Conservation (phyloP, 2,329 filamentous ascomycete species). For the Phialophora chinensis region DNA sequence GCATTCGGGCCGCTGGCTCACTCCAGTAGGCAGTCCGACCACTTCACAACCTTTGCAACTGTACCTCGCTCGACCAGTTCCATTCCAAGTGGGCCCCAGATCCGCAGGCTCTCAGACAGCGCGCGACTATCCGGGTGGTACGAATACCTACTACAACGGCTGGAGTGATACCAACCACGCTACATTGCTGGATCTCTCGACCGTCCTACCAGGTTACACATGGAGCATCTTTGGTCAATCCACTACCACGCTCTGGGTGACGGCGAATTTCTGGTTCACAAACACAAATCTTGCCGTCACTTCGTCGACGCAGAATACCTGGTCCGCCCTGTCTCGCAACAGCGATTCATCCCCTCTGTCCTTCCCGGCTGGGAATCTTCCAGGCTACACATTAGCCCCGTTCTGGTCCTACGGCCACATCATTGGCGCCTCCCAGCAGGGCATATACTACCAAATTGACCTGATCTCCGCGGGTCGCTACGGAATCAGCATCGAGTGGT, state of each 20-base stretch:
- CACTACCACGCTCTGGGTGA: conserved; percentile 51
- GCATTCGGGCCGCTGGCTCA: conserved; percentile 19
- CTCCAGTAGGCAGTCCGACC: background rate
- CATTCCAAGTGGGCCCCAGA: background rate
- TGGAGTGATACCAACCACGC: background rate
- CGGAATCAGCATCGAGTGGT: conserved; percentile 28
- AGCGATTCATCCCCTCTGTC: background rate
- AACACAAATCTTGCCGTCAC: conserved; percentile 20
- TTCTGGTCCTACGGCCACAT: conserved; percentile 26
- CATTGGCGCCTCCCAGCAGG: conserved; percentile 22
- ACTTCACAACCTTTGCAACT: background rate
- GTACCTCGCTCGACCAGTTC: background rate
- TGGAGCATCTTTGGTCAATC: conserved; percentile 46
- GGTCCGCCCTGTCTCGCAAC: background rate
- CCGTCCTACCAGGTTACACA: background rate
- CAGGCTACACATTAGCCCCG: conserved; percentile 8
- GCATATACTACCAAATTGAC: conserved; percentile 33
- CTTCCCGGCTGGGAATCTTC: background rate
- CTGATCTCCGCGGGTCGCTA: conserved; percentile 20
- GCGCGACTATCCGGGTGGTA: background rate
- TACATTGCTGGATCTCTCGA: background rate
- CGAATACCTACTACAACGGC: background rate
- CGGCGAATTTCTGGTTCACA: conserved; percentile 53
- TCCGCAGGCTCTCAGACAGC: background rate
- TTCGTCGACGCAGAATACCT: conserved; percentile 11